Conservation (phyloP, 495 filamentous ascomycete species). For the Corynascus novoguineensis region DNA sequence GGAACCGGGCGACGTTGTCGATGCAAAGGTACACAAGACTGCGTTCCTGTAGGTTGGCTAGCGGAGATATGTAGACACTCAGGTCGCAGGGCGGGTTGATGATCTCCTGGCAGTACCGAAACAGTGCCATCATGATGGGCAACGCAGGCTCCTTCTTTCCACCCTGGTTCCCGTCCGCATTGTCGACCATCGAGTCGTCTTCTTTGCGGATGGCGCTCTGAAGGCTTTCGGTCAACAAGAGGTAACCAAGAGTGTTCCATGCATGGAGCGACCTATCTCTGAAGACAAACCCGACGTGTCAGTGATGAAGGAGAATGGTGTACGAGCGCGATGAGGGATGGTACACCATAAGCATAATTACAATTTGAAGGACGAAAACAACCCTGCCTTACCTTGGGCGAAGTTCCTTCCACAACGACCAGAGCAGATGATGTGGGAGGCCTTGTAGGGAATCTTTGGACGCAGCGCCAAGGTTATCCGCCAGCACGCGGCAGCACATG, state of each 20-base stretch:
- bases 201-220: not conserved
- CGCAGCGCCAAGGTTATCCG: conserved; percentile 13
- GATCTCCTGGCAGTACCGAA: conserved; percentile 9
- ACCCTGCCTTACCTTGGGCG: not conserved
- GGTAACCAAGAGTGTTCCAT: not conserved
- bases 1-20: conserved; percentile 13
- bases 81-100: conserved; percentile 14
- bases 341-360: no score
- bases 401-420: conserved; percentile 19
- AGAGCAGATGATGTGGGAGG: conserved; percentile 16
- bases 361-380: not conserved
- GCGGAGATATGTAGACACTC: conserved; percentile 19
- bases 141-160: not conserved
- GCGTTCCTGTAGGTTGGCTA: conserved; percentile 14
- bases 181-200: no score
- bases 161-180: no score
- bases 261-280: conserved; percentile 7
- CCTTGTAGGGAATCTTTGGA: conserved; percentile 5
- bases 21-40: conserved; percentile 31
- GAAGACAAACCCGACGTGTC: not conserved
- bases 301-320: not conserved
- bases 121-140: not conserved
- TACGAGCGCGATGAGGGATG: not conserved
- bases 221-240: not conserved
- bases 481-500: conserved; percentile 21